A percentile compares a stretch with the other conserved stretches of the same genome.
phyloP scores from a whole-genome alignment of 768 basidiomycete species.

The Boletus edulis region DNA sequence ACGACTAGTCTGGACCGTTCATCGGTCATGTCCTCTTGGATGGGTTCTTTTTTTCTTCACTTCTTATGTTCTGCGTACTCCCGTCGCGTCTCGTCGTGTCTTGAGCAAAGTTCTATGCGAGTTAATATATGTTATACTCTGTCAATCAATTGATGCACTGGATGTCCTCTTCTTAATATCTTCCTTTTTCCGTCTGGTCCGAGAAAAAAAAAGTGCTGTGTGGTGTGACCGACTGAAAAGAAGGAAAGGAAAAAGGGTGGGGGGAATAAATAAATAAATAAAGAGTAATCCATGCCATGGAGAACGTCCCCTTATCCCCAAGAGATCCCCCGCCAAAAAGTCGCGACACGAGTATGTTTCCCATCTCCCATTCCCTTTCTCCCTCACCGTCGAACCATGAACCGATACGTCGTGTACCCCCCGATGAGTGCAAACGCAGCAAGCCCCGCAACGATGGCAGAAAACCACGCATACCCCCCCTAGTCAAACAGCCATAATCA shows the following conservation, averaged over 20 bases:
- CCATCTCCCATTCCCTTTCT: neutral
- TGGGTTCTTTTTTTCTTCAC: neutral
- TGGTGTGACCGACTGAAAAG: too few species aligned
- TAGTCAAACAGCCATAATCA: neutral
- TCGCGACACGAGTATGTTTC: too few species aligned
- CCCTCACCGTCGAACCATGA: slow-evolving; percentile 57
- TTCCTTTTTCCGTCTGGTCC: too few species aligned
- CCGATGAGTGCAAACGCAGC: slow-evolving; percentile 80
- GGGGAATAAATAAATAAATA: too few species aligned
- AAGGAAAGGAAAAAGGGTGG: too few species aligned
- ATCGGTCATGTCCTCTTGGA: neutral
- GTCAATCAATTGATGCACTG: neutral
- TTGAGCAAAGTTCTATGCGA: neutral
- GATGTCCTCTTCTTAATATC: neutral
- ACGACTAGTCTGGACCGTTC: slow-evolving; percentile 7
- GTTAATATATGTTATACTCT: neutral
- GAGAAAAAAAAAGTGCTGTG: too few species aligned
- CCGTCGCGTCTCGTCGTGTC: neutral
- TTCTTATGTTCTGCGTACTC: neutral
- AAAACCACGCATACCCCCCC: slow-evolving; percentile 77
- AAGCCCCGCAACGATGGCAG: slow-evolving; percentile 78
- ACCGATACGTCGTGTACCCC: slow-evolving; percentile 74
- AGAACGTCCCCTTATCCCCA: too few species aligned
- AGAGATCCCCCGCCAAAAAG: too few species aligned
- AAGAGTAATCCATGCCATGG: too few species aligned